Conservation (phyloP, 257 asterid genomes). For the Avicennia marina region DNA sequence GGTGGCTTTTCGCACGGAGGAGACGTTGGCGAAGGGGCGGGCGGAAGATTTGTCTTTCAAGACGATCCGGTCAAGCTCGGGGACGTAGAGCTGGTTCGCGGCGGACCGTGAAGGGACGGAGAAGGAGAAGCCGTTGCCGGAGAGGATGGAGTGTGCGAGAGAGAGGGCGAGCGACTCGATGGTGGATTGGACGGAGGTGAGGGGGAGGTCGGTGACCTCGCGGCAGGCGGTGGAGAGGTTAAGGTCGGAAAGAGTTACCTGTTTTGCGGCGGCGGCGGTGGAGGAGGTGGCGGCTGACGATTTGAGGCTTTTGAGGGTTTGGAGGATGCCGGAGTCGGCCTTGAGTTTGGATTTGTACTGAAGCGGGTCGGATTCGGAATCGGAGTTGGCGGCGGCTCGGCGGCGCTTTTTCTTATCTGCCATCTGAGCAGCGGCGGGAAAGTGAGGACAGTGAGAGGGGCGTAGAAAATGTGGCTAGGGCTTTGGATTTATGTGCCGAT, state of each 20-base stretch:
- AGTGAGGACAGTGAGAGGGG: slow-evolving; percentile 5
- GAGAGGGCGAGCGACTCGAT: slow-evolving; percentile 58
- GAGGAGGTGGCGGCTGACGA: slow-evolving; percentile 38
- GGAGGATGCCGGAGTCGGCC: slow-evolving; percentile 56
- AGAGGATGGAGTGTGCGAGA: slow-evolving; percentile 70
- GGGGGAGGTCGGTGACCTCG: slow-evolving; percentile 69
- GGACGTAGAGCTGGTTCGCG: slow-evolving; percentile 80
- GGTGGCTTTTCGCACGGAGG: slow-evolving; percentile 76
- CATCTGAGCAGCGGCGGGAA: slow-evolving; percentile 50
- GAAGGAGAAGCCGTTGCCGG: slow-evolving; percentile 69
- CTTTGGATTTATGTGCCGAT: not conserved
- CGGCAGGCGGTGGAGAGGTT: slow-evolving; percentile 70
- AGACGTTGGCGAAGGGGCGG: slow-evolving; percentile 71
- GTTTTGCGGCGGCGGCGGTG: slow-evolving; percentile 34
- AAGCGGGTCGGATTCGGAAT: slow-evolving; percentile 39
- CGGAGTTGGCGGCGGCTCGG: slow-evolving; percentile 40
- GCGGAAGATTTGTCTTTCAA: slow-evolving; percentile 62
- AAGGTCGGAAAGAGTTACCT: slow-evolving; percentile 73
- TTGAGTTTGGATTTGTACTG: slow-evolving; percentile 62
- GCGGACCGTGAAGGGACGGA: slow-evolving; percentile 83
- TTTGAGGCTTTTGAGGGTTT: slow-evolving; percentile 43
- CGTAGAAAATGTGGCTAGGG: slow-evolving; percentile 12
- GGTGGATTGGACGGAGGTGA: slow-evolving; percentile 57
- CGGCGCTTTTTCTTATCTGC: slow-evolving; percentile 80
- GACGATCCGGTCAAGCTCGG: slow-evolving; percentile 88